Base-by-base conservation (phyloP, 805 yeast genomes). In the Yarrowia sp. region DNA sequence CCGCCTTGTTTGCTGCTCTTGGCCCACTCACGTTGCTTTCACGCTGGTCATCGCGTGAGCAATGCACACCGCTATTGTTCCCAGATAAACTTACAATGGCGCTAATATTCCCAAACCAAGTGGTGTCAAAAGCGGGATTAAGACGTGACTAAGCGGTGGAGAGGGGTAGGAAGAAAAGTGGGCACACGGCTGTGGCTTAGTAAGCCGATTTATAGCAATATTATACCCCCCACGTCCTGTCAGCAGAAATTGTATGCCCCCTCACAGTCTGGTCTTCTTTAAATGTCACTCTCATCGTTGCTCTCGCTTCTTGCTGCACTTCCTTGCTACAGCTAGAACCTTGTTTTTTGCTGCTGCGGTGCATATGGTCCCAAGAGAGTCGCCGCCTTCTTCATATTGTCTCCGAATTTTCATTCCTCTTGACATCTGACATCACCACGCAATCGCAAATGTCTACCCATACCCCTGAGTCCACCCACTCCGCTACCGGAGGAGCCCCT, bases 301-400 rank as follows among this genome's bases (percentile, higher is more conserved):
- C 52, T 46, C 32, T 24, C 35, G 51, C 36, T 19, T 28, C 52
- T 28, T 30, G 52, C 52, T 48, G 54, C 54, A 48, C 68, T 56
- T 67, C 65, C 64, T 67, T 67, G 48, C 67, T 67, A 26, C 67
- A 21, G 66, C 62, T 41, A 56, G 56, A 46, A 66, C 67, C 28
- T 51, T 51, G n/a, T 46, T 19, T 22, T 21, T 35, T 35, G 38
- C 58, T 35, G 21, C 32, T 22, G 28, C 43, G 28, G 28, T 22
- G 46, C 46, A 22, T 41, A 22, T 41, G 19, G 38, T 48, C 54
- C 54, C 54, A 48, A 48, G 52, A 26, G 49, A 46, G 30, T 4
- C 54, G 54, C 38, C 54, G 38, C 38, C 54, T 32, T 19, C 38
- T 14, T 19, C 22, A 38, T 38, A 38, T 38, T 22, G 22, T 38